A percentile compares a stretch with the other conserved stretches of the same genome.
Conservation (phyloP, 192 early-diverging fungal species). For the Coemansia sp. region DNA sequence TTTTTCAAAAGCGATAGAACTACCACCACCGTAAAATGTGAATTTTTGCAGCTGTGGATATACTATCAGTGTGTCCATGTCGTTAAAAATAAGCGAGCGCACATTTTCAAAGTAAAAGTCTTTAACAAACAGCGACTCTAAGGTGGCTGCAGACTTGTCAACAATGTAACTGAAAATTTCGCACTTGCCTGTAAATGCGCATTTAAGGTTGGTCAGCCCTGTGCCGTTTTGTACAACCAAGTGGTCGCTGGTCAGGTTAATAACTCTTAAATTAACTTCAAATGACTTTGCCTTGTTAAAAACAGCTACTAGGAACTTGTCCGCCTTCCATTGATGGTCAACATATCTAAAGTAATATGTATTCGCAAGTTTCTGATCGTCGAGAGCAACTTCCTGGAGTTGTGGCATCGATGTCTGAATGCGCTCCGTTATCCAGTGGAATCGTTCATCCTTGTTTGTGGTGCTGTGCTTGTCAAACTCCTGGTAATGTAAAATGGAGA, state of each 20-base stretch:
- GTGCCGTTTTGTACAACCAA: neutral
- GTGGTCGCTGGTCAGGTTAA: neutral
- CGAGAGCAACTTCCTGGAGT: neutral
- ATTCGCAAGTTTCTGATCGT: neutral
- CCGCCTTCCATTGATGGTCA: neutral
- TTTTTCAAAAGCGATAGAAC: neutral
- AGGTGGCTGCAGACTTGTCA: neutral
- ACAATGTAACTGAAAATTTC: neutral
- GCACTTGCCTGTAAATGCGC: neutral
- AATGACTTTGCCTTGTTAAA: neutral
- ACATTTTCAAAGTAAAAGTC: neutral
- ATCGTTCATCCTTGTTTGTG: neutral
- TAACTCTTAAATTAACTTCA: too few species aligned
- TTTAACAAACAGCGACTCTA: neutral
- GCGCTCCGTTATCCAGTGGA: neutral
- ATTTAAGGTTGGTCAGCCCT: neutral
- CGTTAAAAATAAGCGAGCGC: neutral
- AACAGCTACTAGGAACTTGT: neutral
- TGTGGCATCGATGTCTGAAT: neutral
- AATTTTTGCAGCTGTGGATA: neutral
- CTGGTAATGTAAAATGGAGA: neutral
- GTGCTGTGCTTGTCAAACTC: neutral
- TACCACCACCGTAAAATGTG: neutral
- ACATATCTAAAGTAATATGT: neutral
- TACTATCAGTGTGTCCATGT: neutral